Evolutionary conservation across 345 rosid genomes (phyloP), one percentile per base, ranked within the genome.

Genomic region (Gossypium stocksii): DNA sequence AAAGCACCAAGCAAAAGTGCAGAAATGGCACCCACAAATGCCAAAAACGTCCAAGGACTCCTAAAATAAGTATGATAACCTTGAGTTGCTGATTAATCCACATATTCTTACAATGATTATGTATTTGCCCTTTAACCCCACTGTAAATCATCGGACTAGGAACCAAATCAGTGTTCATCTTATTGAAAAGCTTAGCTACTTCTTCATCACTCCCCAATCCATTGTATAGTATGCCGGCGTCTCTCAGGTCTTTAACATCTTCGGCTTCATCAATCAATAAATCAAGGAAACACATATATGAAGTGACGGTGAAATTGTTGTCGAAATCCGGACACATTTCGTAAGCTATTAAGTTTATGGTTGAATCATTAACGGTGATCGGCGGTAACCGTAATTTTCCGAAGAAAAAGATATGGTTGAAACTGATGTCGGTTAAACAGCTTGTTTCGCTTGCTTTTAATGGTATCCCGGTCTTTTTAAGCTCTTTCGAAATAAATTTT

Each of bases 211-310:
- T 68, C 5, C 3, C 73, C 73, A 6, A 76, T 69, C 25, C 2
- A 20, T 72, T 76, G 52, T 46, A 17, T 4, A 78, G 60, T 14
- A 81, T 48, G 7, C 67, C 44, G 2, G 48, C 61, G 0, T 67
- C 61, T 13, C 81, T 46, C 41, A 81, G 60, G n/a, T 15, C 59
- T 41, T 72, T 61, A 2, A 81, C 80, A 38, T 81, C 81, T 11
- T 72, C 60, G 0, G 77, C 45, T 2, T 56, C 11, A 23, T 77
- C 78, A 2, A n/a, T n/a, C n/a, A n/a, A n/a, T n/a, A n/a, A n/a
- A n/a, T n/a, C n/a, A n/a, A n/a, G n/a, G n/a, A n/a, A n/a, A n/a
- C n/a, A n/a, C n/a, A n/a, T n/a, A n/a, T n/a, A n/a, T n/a, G n/a
- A n/a, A n/a, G n/a, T n/a, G n/a, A n/a, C n/a, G n/a, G n/a, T n/a